Percentiles rank a stretch among this genome's conserved stretches.
phyloP scores from a whole-genome alignment of 1,139 yeast species.

The Magnusiomyces tetraspermus region DNA sequence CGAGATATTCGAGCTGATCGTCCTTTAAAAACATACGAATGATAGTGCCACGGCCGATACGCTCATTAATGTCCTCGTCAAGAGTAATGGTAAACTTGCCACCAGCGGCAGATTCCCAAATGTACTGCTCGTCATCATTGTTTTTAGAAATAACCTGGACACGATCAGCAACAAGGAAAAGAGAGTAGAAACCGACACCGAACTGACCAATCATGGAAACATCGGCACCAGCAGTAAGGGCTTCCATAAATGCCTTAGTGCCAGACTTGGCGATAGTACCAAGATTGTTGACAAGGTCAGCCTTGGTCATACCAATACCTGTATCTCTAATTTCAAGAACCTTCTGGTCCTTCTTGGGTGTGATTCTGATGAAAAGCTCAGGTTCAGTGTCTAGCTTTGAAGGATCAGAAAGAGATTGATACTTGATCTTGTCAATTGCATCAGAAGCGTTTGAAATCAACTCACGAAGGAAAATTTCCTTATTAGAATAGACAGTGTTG shows the following conservation, averaged over 20 bases:
- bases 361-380: slow-evolving; percentile 91
- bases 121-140: slow-evolving; percentile 98
- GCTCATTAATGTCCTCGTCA: slow-evolving; percentile 68
- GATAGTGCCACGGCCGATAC: slow-evolving; percentile 88
- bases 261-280: slow-evolving; percentile 99
- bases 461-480: slow-evolving; percentile 98
- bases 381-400: slow-evolving; percentile 90
- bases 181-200: slow-evolving; percentile 99
- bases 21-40: slow-evolving; percentile 96
- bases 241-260: slow-evolving; percentile 99
- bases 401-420: slow-evolving; percentile 91
- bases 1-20: slow-evolving; percentile 97
- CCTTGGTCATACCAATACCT: slow-evolving; percentile 99
- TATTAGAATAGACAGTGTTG: slow-evolving; percentile 99
- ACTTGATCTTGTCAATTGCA: slow-evolving; percentile 94
- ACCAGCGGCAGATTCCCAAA: slow-evolving; percentile 99
- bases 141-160: slow-evolving; percentile 98
- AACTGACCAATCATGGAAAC: slow-evolving; percentile 99
- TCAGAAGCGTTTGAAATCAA: slow-evolving; percentile 96
- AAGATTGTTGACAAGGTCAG: slow-evolving; percentile 96
- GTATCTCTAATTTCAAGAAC: slow-evolving; percentile 96
- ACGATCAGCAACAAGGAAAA: slow-evolving; percentile 97
- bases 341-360: slow-evolving; percentile 91
- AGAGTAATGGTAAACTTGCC: slow-evolving; percentile 96
- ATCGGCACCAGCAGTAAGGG: slow-evolving; percentile 98